Conservation (phyloP, 2,329 filamentous ascomycete genomes). For the Grosmannia huntii region DNA sequence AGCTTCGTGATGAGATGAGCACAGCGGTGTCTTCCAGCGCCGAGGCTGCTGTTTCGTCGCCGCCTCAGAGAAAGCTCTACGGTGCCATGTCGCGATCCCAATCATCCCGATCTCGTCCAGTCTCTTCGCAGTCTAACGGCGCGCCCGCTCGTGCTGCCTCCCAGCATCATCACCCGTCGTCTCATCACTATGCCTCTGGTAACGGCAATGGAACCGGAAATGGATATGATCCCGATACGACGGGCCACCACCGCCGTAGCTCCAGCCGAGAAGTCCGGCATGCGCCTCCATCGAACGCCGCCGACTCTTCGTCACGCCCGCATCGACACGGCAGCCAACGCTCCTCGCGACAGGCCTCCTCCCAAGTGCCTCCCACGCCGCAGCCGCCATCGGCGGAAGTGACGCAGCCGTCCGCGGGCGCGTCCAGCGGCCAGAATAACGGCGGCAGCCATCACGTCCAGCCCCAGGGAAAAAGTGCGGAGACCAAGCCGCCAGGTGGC, state of each 20-base stretch:
- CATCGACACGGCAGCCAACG: constrained; percentile 38
- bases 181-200: constrained; percentile 6
- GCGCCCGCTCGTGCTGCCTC: constrained; percentile 12
- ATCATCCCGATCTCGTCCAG: constrained; percentile 23
- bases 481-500: constrained; percentile 31
- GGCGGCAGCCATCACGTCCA: too few relatives aligned
- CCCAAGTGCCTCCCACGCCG: constrained; percentile 6
- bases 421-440: constrained; percentile 20
- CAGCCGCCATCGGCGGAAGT: constrained; percentile 14
- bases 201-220: constrained; percentile 1
- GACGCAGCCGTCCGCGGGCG: constrained; percentile 20
- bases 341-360: constrained; percentile 13
- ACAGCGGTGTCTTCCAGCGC: constrained; percentile 20
- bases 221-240: constrained; percentile 3
- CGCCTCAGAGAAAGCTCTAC: constrained; percentile 18
- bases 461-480: constrained; percentile 20
- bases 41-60: constrained; percentile 19
- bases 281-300: constrained; percentile 41
- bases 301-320: constrained; percentile 35
- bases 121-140: constrained; percentile 15
- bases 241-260: constrained; percentile 26
- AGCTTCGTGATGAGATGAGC: constrained; percentile 19
- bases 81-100: constrained; percentile 20
- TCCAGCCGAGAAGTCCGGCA: constrained; percentile 48
- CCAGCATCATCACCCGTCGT: constrained; percentile 13